These are phyloP conservation scores for Lojkania enalia DNA, from an alignment of 2,329 filamentous ascomycete genomes.

Conservation along the genomic window DNA sequence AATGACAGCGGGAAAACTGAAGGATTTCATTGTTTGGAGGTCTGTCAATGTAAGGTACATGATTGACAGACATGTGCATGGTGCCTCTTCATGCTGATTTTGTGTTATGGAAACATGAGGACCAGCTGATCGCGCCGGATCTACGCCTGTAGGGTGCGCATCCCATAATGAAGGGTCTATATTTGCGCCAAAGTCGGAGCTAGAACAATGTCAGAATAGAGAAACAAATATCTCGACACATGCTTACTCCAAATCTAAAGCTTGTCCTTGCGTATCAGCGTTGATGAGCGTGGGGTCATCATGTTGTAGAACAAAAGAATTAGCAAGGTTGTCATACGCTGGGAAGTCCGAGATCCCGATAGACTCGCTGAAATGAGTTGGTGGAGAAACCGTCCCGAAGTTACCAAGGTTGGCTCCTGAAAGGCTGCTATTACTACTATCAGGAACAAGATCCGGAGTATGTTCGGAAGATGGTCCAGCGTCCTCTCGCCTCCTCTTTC, in stretches of 20 bases:
- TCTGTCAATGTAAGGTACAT: conserved; percentile 50
- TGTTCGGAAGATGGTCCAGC: conserved; percentile 9
- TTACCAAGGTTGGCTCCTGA: conserved; percentile 10
- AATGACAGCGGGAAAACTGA: conserved; percentile 50
- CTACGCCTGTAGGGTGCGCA: conserved; percentile 1
- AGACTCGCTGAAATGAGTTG: neutral
- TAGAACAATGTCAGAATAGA: conserved; percentile 5
- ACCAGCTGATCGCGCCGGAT: too few relatives aligned
- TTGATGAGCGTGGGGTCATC: conserved; percentile 3
- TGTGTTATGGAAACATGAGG: neutral
- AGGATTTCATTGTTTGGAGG: conserved; percentile 44
- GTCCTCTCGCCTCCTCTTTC: conserved; percentile 48
- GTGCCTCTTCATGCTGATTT: conserved; percentile 15
- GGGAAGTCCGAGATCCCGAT: conserved; percentile 7
- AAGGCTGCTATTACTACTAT: neutral
- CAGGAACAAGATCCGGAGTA: conserved; percentile 4
- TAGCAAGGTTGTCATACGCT: conserved; percentile 1
- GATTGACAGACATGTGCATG: conserved; percentile 51
- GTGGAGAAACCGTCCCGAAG: conserved; percentile 18
- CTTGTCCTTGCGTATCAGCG: conserved; percentile 6
- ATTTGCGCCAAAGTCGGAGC: conserved; percentile 16
- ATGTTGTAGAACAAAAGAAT: conserved; percentile 6
- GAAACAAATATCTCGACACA: conserved; percentile 1
- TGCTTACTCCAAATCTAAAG: conserved; percentile 20
- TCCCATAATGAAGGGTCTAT: conserved; percentile 37